Base-by-base conservation (phyloP, 1,139 yeast genomes). In the Scheffersomyces stambukii region DNA sequence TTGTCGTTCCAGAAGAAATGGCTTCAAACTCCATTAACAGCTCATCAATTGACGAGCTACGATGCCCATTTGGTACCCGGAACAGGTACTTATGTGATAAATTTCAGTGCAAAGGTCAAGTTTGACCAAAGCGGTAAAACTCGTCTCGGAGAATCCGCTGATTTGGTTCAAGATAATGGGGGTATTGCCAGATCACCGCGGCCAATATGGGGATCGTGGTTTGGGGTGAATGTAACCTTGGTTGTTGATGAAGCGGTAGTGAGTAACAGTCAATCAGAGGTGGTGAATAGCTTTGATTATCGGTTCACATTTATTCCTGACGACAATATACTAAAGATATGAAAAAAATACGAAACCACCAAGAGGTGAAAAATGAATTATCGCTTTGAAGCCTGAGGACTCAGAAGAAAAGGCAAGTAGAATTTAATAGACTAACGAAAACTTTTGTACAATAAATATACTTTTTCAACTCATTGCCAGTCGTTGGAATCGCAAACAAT, bases 21-120 rank as follows among this genome's bases (percentile, higher is more conserved):
- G 89, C 55, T 76, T 16, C 55, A 64, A 11, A 60, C 77, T 9
- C 89, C 89, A 2, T 46, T 58, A 10, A 64, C 88, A 1, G 76
- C 72, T 35, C 93, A 82, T 48, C 76, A 65, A 35, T 49, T 81
- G 23, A 75, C 76, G 9, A 71, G 79, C 15, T 69, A 68, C 33
- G 91, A 82, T 49, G 70, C 75, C 29, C 93, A 82, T 46, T 58
- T 75, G 37, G 68, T 82, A n/a, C 91, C 91, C 0, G 84, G 84
- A 0, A 65, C 82, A 0, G 77, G 76, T 4, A 61, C 76, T 2
- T 61, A 68, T 30, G 54, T 78, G 4, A 63, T 81, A 14, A 67
- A 71, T 33, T 64, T 76, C 11, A 69, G 76, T 32, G 76, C 83
- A 8, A 81, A 79, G 49, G 83, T 81, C 7, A 64, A 78, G 38